Evolutionary conservation across 2,329 filamentous ascomycete species (phyloP), one percentile per base, ranked within the genome.

Genomic region (Fusarium anguioides): DNA sequence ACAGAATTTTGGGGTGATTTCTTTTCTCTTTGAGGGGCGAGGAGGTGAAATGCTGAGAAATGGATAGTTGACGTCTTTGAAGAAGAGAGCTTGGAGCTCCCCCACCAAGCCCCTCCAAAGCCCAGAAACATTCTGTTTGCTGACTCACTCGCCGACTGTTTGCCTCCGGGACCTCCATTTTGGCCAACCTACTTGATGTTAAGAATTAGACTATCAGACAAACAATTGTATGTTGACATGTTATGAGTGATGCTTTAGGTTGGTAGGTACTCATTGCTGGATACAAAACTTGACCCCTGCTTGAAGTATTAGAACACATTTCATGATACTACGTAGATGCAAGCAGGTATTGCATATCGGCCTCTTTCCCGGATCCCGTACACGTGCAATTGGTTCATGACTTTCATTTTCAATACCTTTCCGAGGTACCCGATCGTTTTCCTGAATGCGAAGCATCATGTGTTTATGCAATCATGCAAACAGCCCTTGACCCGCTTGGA

Each of bases 31-130:
- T 8, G n/a, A 0, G 2, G 4, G 40, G 4, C 8, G 27, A 40
- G 15, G 4, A 29, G 21, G 21, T 57, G 21, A 2, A 37, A 15
- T 47, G 31, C 53, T 36, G 17, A 41, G 31, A 23, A 45, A 39
- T 20, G 18, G 26, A 49, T 42, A 50, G 31, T 66, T 69, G 65
- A 69, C 52, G 66, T 69, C 61, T 66, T 56, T 60, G 49, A 59
- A 58, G 40, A 56, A 60, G 49, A 40, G 20, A 69, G 61, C 66
- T 67, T 64, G 51, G 42, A 69, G 66, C 66, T 69, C 66, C 66
- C 66, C 66, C 61, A 52, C 66, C 36, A 69, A 45, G 57, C 65
- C 66, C 66, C 66, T 68, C 65, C 51, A 66, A 51, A 58, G n/a
- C 40, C 26, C n/a, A 37, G 18, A 42, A 41, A 29, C 20, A 15